These are phyloP conservation scores for Aspergillus aculeatus DNA, from an alignment of 2,329 filamentous ascomycete genomes.

Conservation along the genomic window DNA sequence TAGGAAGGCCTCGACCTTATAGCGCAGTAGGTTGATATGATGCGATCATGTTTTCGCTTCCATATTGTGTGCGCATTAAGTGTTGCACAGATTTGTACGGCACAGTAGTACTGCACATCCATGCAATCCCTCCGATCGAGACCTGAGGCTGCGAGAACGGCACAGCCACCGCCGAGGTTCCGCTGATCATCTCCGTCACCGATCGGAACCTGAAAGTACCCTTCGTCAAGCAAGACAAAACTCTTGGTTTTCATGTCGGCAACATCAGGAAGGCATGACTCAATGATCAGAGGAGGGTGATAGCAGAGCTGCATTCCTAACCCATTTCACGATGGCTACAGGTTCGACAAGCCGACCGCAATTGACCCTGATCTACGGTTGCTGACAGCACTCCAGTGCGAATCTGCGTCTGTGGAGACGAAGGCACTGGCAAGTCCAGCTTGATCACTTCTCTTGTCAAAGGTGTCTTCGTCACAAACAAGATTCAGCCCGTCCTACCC, in stretches of 20 bases:
- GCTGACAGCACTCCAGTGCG: conserved; percentile 58
- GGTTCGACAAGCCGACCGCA: conserved; percentile 15
- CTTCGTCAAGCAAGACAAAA: not conserved
- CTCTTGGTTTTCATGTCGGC: not conserved
- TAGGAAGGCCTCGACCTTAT: not conserved
- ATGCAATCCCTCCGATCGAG: not conserved
- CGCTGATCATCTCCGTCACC: conserved; percentile 13
- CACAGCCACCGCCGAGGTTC: conserved; percentile 20
- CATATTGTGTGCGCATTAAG: not conserved
- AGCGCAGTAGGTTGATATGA: not conserved
- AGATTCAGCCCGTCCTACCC: conserved; percentile 91
- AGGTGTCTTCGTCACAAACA: conserved; percentile 91
- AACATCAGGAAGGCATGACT: not conserved
- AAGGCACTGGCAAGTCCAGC: conserved; percentile 90
- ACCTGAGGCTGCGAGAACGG: conserved; percentile 20
- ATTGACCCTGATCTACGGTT: not conserved
- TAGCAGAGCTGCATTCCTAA: conserved; percentile 3
- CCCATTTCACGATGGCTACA: conserved; percentile 24
- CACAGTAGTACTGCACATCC: not conserved
- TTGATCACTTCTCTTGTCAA: conserved; percentile 95
- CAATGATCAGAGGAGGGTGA: conserved; percentile 17
- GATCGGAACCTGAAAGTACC: not conserved
- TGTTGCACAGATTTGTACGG: not conserved
- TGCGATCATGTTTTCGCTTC: not conserved
- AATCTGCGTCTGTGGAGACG: conserved; percentile 94